Base-by-base conservation (phyloP, 169 alveolate genomes). In the Toxoplasma gondii region DNA sequence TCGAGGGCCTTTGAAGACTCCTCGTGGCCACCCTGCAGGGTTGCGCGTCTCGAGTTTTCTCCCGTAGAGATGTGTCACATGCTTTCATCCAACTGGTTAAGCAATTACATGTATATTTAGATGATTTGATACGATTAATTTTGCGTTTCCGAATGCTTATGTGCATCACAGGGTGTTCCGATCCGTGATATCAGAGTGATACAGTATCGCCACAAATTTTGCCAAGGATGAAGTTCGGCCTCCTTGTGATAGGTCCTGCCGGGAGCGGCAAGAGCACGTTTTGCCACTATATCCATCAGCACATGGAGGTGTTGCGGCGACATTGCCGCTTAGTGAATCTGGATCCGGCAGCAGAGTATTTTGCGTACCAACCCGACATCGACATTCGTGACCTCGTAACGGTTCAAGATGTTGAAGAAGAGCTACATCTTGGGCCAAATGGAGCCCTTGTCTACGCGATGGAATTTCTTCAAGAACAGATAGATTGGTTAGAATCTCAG, bases 271-370 rank as follows among this genome's bases (percentile, higher is more conserved):
- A 98, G 97, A 97, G 99, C 81, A 98, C 99, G 0, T 97, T 98
- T 93, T 98, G 99, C 92, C 93, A 97, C 45, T 94, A 94, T 41
- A 92, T 98, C 41, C 97, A 98, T 95, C 98, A 98, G 87, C 98
- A 97, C 90, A 98, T 98, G 44, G 97, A 96, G 83, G 92, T 95
- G 36, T 88, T 95, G 53, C 97, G 98, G 44, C 96, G 99, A 91
- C 96, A 91, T 45, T 96, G 97, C 43, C 97, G 96, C 81, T 97
- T 98, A 0, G 97, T 98, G 43, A 98, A 98, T 96, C 96, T 98
- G 92, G 99, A 98, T 88, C 99, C 99, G 10, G 99, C 99, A 43
- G 99, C 99, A 27, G 99, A 98, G 91, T 87, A 96, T 31, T 97
- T 98, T 91, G 97, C 97, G 70, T 98, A 98, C 88, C 90, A 95